Evolutionary conservation across 2,329 filamentous ascomycete species (phyloP), one percentile per base, ranked within the genome.

Genomic region (Blastomyces emzantsi): DNA sequence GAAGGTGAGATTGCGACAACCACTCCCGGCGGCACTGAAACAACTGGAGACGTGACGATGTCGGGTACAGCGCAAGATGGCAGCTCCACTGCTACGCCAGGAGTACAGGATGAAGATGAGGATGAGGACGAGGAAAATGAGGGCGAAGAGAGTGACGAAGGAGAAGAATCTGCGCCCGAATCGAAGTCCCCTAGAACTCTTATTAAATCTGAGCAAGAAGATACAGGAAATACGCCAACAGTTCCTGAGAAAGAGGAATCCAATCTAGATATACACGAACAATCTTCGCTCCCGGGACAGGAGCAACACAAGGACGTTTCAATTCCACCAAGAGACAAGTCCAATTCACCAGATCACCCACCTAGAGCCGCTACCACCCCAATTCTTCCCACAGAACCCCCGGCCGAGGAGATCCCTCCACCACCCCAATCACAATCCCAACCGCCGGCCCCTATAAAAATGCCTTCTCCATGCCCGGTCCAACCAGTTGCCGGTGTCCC

Each of bases 131-230:
- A 79, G 0, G 77, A 76, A 33, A 78, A 83, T 3, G 82, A 83
- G 28, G 76, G 75, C 25, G 78, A 79, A 2, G 81, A 79, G 6
- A 78, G 77, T 3, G 80, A 80, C 36, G 82, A 82, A 55, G 81
- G 78, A n/a, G 81, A 81, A 41, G 80, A 80, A 67, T 79, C 79
- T 39, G 79, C 75, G 58, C 70, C 77, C 36, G 72, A 77, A 49
- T 76, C 78, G n/a, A 79, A 79, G 60, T 78, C 79, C 7, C 77
- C 79, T 45, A 73, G 74, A 69, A 73, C 61, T 65, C 30, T 67
- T 67, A 63, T 62, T 62, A 69, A 66, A 69, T 69, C 70, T 66
- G 62, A 74, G 69, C 65, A 72, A 68, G 64, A 76, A 68, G 64
- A 75, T 67, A 69, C 68, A 49, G 67, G 65, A 51, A 59, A 69